Evolutionary conservation across 768 basidiomycete genomes (phyloP).

Genomic region (Serpula lacrymans): DNA sequence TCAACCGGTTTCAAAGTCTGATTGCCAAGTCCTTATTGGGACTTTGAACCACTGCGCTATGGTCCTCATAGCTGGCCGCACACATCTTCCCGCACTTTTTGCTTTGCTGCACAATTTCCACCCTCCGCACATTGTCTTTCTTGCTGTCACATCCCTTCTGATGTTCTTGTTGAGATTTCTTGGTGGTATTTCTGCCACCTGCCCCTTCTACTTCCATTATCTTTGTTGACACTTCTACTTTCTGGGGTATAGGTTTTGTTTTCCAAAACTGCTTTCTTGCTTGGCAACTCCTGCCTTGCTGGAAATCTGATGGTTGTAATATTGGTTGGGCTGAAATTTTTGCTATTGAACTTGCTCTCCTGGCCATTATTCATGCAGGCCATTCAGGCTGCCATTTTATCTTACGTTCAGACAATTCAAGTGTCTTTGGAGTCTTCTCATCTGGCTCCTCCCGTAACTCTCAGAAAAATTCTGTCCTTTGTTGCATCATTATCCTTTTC

Average conservation of each 20-base stretch:
- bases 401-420: constrained; percentile 40
- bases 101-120: constrained; percentile 23
- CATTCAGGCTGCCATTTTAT: constrained; percentile 16
- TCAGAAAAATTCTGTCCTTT: not conserved
- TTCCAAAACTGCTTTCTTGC: constrained; percentile 33
- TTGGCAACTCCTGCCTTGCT: constrained; percentile 33
- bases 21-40: constrained; percentile 26
- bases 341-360: constrained; percentile 39
- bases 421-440: constrained; percentile 33
- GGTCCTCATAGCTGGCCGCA: constrained; percentile 26
- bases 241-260: constrained; percentile 40
- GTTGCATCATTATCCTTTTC: not conserved
- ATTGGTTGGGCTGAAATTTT: constrained; percentile 47
- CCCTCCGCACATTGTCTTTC: constrained; percentile 8
- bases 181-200: constrained; percentile 27
- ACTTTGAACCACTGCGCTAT: constrained; percentile 35
- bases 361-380: constrained; percentile 23
- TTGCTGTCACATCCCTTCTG: constrained; percentile 8
- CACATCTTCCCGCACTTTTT: constrained; percentile 26
- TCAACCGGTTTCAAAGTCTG: constrained; percentile 9
- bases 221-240: constrained; percentile 40
- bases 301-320: constrained; percentile 24
- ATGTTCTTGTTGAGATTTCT: constrained; percentile 15
- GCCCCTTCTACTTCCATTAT: not conserved
- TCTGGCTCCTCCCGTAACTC: constrained; percentile 13